Evolutionary conservation across 2,329 filamentous ascomycete genomes (phyloP).

Genomic region (Karstenula rhodostoma): DNA sequence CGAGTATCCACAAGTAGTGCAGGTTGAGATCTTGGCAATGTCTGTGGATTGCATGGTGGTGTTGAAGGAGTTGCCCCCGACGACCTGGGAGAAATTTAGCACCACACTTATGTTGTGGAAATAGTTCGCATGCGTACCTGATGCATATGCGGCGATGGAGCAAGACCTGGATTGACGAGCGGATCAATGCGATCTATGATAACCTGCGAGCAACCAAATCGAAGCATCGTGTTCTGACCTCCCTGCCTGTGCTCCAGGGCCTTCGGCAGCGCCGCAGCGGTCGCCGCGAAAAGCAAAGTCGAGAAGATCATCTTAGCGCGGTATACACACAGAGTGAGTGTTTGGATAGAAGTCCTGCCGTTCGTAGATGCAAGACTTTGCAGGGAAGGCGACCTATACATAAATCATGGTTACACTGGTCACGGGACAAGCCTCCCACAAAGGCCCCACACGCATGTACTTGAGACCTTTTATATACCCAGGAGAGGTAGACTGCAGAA

Average conservation of each 20-base stretch:
- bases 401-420: not conserved
- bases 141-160: slow-evolving; percentile 45
- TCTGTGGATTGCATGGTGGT: slow-evolving; percentile 50
- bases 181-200: slow-evolving; percentile 44
- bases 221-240: slow-evolving; percentile 37
- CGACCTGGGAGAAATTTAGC: slow-evolving; percentile 8
- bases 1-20: slow-evolving; percentile 56
- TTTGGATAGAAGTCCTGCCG: not conserved
- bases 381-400: not conserved
- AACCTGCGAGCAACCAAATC: slow-evolving; percentile 42
- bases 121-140: not conserved
- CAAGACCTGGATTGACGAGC: slow-evolving; percentile 47
- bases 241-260: slow-evolving; percentile 8
- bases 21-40: slow-evolving; percentile 44
- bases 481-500: not conserved
- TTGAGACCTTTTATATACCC: not conserved
- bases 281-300: slow-evolving; percentile 12
- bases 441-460: slow-evolving; percentile 7
- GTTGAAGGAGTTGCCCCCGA: slow-evolving; percentile 55
- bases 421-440: slow-evolving; percentile 9
- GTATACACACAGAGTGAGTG: not conserved
- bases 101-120: too few species aligned
- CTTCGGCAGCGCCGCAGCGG: slow-evolving; percentile 4
- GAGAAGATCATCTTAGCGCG: not conserved
- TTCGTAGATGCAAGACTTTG: too few species aligned